These are phyloP conservation scores for Letharia columbiana DNA, from an alignment of 495 filamentous ascomycete genomes.

Conservation along the genomic window DNA sequence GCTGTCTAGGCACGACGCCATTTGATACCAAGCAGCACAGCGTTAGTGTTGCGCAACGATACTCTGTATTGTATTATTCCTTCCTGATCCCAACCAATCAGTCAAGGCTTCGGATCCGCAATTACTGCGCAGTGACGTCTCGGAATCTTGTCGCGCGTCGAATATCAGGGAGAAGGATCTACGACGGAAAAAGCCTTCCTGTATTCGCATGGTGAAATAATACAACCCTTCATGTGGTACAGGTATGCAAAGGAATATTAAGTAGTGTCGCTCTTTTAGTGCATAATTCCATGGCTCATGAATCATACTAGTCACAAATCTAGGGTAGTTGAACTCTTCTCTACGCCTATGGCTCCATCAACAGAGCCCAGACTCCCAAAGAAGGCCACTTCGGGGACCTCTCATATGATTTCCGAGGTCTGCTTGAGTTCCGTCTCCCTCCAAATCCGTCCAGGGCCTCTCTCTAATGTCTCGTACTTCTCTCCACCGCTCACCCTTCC, in stretches of 20 bases:
- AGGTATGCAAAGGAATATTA: not conserved
- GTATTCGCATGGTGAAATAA: not conserved
- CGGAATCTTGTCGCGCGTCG: not conserved
- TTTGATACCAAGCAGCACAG: not conserved
- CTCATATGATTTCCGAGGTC: not conserved
- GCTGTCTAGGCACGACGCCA: not conserved
- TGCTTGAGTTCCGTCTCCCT: constrained; percentile 4
- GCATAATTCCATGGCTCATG: not conserved
- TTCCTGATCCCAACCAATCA: not conserved
- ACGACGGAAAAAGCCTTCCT: not conserved
- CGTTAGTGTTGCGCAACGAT: not conserved
- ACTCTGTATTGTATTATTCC: not conserved
- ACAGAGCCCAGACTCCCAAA: not conserved
- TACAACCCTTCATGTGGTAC: not conserved
- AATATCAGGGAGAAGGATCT: not conserved
- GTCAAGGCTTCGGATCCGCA: not conserved
- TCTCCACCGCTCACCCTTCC: not conserved
- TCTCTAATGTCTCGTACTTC: not conserved
- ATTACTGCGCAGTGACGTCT: not conserved
- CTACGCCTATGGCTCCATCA: not conserved
- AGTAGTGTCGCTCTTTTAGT: not conserved
- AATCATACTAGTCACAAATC: not conserved
- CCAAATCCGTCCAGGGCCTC: constrained; percentile 3
- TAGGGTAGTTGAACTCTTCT: not conserved
- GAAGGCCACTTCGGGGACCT: not conserved